phyloP scores from a whole-genome alignment of 2,329 filamentous ascomycete species.

The Tympanopsis confertula region DNA sequence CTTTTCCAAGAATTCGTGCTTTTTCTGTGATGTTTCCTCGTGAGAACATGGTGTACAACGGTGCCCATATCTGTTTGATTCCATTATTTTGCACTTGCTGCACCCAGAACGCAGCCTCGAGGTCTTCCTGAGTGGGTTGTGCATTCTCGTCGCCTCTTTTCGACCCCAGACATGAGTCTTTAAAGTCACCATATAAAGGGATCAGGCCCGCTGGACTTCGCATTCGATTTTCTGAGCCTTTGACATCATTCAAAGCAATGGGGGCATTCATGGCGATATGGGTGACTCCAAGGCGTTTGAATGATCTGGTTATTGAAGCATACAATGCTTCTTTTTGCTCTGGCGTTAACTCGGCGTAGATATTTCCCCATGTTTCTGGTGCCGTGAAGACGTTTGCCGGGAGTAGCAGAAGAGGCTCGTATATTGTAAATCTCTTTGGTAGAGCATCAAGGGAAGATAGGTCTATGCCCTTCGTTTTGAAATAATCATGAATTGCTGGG shows the following conservation, averaged over 20 bases:
- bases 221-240: constrained; percentile 33
- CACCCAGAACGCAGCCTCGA: constrained; percentile 42
- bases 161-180: constrained; percentile 14
- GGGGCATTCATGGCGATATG: constrained; percentile 48
- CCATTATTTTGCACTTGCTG: constrained; percentile 37
- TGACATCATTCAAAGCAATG: constrained; percentile 24
- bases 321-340: neutral
- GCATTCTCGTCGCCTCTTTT: constrained; percentile 8
- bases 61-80: constrained; percentile 48
- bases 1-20: constrained; percentile 35
- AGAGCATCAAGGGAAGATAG: too few relatives aligned
- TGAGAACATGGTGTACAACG: constrained; percentile 54
- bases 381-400: neutral
- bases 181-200: constrained; percentile 43
- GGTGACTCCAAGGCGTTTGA: constrained; percentile 24
- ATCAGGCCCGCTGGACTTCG: constrained; percentile 38
- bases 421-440: neutral
- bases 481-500: too few relatives aligned
- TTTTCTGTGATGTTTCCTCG: constrained; percentile 53
- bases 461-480: too few relatives aligned
- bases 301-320: neutral
- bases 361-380: neutral
- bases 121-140: constrained; percentile 23
- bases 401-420: neutral
- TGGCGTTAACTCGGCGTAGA: neutral